A percentile compares a stretch with the other conserved stretches of the same genome.
Conservation (phyloP, 257 asterid species). For the Solanum infundibuliforme region DNA sequence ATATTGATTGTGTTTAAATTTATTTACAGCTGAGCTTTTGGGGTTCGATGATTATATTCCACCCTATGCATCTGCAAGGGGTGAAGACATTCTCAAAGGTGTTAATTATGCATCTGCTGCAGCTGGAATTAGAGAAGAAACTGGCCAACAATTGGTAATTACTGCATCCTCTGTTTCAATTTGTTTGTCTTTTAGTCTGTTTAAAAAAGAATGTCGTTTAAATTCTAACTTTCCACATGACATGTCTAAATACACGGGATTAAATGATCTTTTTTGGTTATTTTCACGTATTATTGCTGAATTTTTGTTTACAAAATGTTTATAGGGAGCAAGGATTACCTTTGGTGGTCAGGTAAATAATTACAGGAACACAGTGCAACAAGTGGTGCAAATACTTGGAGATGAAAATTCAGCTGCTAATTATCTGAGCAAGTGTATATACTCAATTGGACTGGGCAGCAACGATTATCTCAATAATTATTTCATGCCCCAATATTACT, state of each 20-base stretch:
- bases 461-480: slow-evolving; percentile 45
- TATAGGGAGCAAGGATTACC: slow-evolving; percentile 57
- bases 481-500: slow-evolving; percentile 34
- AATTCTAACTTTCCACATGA: too few species aligned
- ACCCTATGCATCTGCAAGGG: slow-evolving; percentile 28
- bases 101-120: slow-evolving; percentile 54
- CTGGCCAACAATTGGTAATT: slow-evolving; percentile 34
- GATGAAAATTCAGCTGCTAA: slow-evolving; percentile 19
- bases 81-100: slow-evolving; percentile 25
- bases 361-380: slow-evolving; percentile 63
- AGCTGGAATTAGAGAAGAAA: slow-evolving; percentile 45
- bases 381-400: slow-evolving; percentile 35
- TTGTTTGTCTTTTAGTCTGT: neutral
- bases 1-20: neutral
- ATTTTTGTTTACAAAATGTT: neutral
- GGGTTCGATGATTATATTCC: slow-evolving; percentile 35
- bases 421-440: slow-evolving; percentile 31
- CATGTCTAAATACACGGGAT: too few species aligned
- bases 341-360: slow-evolving; percentile 56
- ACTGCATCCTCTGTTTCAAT: too few species aligned
- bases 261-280: neutral
- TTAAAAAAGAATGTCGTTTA: too few species aligned
- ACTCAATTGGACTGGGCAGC: slow-evolving; percentile 37
- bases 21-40: slow-evolving; percentile 31
- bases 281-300: neutral